phyloP scores from a whole-genome alignment of 768 basidiomycete genomes.

The Boletus speciosus region DNA sequence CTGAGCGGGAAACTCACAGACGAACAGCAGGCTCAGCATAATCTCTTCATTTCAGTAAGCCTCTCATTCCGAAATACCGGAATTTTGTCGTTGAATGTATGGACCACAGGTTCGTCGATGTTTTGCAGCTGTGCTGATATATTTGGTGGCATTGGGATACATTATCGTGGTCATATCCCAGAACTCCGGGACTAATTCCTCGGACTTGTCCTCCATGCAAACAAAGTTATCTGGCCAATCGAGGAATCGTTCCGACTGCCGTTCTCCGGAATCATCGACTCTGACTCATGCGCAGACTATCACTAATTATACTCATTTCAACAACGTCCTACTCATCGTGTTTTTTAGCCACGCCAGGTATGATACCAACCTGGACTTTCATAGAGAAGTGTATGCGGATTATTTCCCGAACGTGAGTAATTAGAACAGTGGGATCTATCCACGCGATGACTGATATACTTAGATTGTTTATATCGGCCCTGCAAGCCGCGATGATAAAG shows the following conservation, averaged over 20 bases:
- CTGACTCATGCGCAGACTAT: slow-evolving; percentile 14
- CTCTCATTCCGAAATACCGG: background rate
- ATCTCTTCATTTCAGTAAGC: slow-evolving; percentile 14
- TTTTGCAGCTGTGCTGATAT: background rate
- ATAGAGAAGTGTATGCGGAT: slow-evolving; percentile 43
- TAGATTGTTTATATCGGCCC: slow-evolving; percentile 51
- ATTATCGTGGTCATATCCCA: background rate
- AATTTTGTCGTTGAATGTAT: background rate
- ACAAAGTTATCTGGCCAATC: background rate
- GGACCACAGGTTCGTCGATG: slow-evolving; percentile 5
- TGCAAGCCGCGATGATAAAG: slow-evolving; percentile 42
- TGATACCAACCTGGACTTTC: slow-evolving; percentile 43
- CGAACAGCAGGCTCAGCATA: background rate
- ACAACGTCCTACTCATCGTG: slow-evolving; percentile 42
- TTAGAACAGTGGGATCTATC: background rate
- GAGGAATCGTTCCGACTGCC: slow-evolving; percentile 6
- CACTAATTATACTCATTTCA: slow-evolving; percentile 36
- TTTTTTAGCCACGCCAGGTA: slow-evolving; percentile 52
- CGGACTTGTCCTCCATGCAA: background rate
- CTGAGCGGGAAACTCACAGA: background rate
- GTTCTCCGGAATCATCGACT: slow-evolving; percentile 20
- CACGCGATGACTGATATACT: background rate
- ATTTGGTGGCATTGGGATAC: slow-evolving; percentile 9
- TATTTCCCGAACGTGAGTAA: slow-evolving; percentile 48
- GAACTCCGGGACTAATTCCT: background rate